Evolutionary conservation across 192 early-diverging fungal genomes (phyloP), one percentile per base, ranked within the genome.

Genomic region (Chytriomyces confervae): DNA sequence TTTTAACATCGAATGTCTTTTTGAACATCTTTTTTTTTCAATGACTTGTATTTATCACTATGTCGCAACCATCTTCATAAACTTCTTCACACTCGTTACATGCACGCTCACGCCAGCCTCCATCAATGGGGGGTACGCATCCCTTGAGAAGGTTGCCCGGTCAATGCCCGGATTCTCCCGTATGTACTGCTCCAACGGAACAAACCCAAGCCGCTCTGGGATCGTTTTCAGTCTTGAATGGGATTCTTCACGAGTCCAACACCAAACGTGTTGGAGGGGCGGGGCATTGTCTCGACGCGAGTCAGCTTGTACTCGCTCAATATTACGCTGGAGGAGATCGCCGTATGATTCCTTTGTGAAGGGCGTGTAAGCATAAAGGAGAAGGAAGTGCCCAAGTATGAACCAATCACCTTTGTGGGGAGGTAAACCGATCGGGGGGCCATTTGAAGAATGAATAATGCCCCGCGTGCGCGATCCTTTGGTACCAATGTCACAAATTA

Each of bases 1-100:
- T 79, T 76, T 96, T 96, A 48, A 91, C 80, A 18, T 88, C 79
- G 60, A 91, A 80, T 0, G 91, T 90, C 79, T 94, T 94, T 72
- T 92, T 94, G 79, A 65, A 65, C 63, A 65, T 65, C 13, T 16
- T 29, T 65, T 65, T 57, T 57, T 57, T 36, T 36, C 36, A 36
- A 36, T 36, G 36, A 36, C 36, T 36, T 36, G 36, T 36, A 36
- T 36, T 36, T 36, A 36, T 36, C 36, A 36, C 36, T 36, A 36
- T 36, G 36, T 36, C 36, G 36, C 36, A 36, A 36, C 36, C 36
- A 80, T 9, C 50, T 70, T 47, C 76, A 72, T 49, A 60, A 84
- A 77, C 53, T 75, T 72, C 61, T 46, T 69, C 9, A 84, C 69
- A 53, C 66, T 68, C 20, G 79, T 79, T 9, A 67, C 75, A 77